Evolutionary conservation across 2,329 filamentous ascomycete genomes (phyloP).

Genomic region (Calonectria pteridis): DNA sequence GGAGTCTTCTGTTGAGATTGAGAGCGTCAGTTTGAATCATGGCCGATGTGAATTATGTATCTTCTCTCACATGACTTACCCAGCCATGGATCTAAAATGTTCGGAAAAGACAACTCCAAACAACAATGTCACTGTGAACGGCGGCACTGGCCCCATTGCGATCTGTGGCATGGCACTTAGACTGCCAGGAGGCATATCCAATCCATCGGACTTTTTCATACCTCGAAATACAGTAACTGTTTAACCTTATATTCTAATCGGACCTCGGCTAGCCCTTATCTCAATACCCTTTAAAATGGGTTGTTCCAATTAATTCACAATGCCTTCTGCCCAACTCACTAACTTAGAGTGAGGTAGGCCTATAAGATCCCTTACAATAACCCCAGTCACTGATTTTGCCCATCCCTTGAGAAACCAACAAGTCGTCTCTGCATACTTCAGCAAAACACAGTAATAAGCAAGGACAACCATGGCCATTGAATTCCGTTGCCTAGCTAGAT

Average conservation of each 20-base stretch:
- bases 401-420: slow-evolving; percentile 4
- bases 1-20: too few species aligned
- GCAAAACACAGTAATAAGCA: not conserved
- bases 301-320: not conserved
- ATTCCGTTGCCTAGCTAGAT: not conserved
- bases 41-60: too few species aligned
- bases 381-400: not conserved
- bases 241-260: not conserved
- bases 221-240: too few species aligned
- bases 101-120: too few species aligned
- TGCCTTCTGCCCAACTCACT: not conserved
- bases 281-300: not conserved
- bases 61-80: too few species aligned
- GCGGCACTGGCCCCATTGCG: too few species aligned
- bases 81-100: too few species aligned
- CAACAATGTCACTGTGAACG: too few species aligned
- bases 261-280: not conserved
- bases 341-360: not conserved
- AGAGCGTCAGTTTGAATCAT: too few species aligned
- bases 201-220: too few species aligned
- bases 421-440: not conserved
- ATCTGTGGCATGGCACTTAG: too few species aligned
- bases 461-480: not conserved
- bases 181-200: too few species aligned
- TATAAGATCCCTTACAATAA: not conserved